phyloP scores from a whole-genome alignment of 495 filamentous ascomycete genomes.

The Penicillium pulvis region DNA sequence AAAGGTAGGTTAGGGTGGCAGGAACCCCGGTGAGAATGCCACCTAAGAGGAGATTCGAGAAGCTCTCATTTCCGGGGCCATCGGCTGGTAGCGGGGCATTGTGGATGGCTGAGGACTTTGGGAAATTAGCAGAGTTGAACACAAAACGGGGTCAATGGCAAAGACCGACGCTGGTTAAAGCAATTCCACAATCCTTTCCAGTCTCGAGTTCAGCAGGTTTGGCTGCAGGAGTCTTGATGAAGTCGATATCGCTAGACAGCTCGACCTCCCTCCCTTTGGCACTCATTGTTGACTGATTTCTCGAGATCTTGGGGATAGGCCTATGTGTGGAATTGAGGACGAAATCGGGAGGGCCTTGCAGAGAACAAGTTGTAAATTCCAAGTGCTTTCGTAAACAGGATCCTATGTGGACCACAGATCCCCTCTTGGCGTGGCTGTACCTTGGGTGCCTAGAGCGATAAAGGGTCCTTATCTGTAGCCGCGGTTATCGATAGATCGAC shows the following conservation, averaged over 20 bases:
- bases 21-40: conserved; percentile 61
- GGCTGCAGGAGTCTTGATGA: conserved; percentile 74
- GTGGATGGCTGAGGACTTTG: conserved; percentile 73
- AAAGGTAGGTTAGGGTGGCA: conserved; percentile 64
- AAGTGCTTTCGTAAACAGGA: too few relatives aligned
- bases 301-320: not conserved
- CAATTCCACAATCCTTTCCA: conserved; percentile 70
- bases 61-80: conserved; percentile 65
- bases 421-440: too few relatives aligned
- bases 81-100: conserved; percentile 84
- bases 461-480: too few relatives aligned
- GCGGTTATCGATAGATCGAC: too few relatives aligned
- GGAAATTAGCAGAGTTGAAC: conserved; percentile 4
- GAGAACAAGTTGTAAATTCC: too few relatives aligned
- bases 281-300: not conserved
- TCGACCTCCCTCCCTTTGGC: conserved; percentile 7
- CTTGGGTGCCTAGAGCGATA: too few relatives aligned
- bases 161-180: conserved; percentile 66
- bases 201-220: conserved; percentile 56
- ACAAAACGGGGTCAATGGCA: conserved; percentile 5
- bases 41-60: conserved; percentile 66
- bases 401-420: too few relatives aligned
- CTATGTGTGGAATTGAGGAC: too few relatives aligned
- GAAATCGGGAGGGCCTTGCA: too few relatives aligned
- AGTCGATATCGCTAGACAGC: conserved; percentile 61